These are phyloP conservation scores for Hypoxylon rubiginosum DNA, from an alignment of 2,329 filamentous ascomycete species.

Conservation along the genomic window DNA sequence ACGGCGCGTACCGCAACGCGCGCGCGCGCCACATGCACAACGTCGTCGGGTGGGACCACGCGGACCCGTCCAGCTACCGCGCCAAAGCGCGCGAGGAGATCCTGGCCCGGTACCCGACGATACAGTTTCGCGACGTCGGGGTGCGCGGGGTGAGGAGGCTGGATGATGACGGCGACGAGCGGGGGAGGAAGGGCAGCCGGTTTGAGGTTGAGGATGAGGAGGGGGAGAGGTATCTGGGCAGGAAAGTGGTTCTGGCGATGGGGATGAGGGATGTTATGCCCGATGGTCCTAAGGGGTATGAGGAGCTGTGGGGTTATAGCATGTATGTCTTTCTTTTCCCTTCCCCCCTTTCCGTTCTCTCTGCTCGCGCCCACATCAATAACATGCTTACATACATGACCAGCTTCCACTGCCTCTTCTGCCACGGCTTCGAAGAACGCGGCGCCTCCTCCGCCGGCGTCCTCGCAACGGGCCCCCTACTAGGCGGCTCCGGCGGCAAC, in stretches of 20 bases:
- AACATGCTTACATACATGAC: too few relatives aligned
- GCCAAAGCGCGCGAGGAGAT: constrained; percentile 39
- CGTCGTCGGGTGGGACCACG: constrained; percentile 49
- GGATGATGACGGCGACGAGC: constrained; percentile 4
- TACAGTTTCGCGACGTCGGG: constrained; percentile 40
- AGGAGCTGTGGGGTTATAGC: constrained; percentile 65
- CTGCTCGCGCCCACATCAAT: not conserved
- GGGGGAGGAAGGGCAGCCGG: constrained; percentile 12
- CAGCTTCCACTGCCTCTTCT: constrained; percentile 71
- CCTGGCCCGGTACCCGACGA: constrained; percentile 36
- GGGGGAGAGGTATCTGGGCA: constrained; percentile 60
- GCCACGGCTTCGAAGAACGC: constrained; percentile 70
- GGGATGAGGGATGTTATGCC: constrained; percentile 66
- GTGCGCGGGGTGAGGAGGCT: constrained; percentile 38
- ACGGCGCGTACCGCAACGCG: constrained; percentile 57
- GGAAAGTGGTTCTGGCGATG: constrained; percentile 68
- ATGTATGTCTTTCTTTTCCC: constrained; percentile 62
- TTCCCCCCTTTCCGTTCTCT: constrained; percentile 15
- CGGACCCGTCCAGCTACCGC: constrained; percentile 33
- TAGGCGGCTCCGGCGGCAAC: constrained; percentile 42
- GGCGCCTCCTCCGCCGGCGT: constrained; percentile 61
- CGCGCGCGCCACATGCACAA: constrained; percentile 60
- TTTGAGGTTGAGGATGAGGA: constrained; percentile 56
- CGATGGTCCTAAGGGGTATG: constrained; percentile 63
- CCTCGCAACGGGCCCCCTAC: constrained; percentile 58